Conservation (phyloP, 1,284 basidiomycete genomes). For the Cutaneotrichosporon cavernicola region DNA sequence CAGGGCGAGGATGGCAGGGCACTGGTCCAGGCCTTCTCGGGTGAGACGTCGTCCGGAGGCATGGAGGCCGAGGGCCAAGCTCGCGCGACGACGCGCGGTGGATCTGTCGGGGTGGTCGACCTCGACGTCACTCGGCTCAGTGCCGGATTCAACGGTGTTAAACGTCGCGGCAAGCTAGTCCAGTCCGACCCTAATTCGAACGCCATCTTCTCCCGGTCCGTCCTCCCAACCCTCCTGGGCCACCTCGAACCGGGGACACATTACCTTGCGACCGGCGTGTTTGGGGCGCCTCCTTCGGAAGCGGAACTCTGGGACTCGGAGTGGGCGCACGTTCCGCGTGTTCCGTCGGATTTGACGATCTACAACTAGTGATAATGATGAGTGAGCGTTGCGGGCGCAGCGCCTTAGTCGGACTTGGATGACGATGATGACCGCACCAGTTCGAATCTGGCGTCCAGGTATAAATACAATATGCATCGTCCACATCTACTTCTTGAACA, state of each 20-base stretch:
- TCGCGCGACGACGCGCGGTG: conserved; percentile 62
- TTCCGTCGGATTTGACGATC: conserved; percentile 23
- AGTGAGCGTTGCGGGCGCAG: too few species aligned
- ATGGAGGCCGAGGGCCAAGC: conserved; percentile 49
- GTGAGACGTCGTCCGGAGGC: conserved; percentile 41
- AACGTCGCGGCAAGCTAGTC: conserved; percentile 56
- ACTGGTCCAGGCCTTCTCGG: conserved; percentile 53
- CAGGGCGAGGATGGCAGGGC: conserved; percentile 65
- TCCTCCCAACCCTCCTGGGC: conserved; percentile 64
- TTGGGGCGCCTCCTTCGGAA: conserved; percentile 59
- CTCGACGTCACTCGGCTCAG: not conserved
- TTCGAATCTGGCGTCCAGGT: not conserved
- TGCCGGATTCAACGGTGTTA: too few species aligned
- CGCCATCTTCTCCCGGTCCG: conserved; percentile 65
- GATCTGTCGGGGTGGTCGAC: conserved; percentile 64
- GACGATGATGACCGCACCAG: not conserved
- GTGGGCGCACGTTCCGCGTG: conserved; percentile 41
- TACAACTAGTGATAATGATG: too few species aligned
- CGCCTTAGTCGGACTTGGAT: not conserved
- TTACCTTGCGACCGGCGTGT: conserved; percentile 69
- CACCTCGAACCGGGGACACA: conserved; percentile 55
- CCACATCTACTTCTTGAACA: conserved; percentile 21
- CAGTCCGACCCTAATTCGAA: conserved; percentile 72
- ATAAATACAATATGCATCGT: conserved; percentile 14
- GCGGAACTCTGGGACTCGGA: conserved; percentile 32